These are phyloP conservation scores for Cladosporium sp. DNA, from an alignment of 2,329 filamentous ascomycete genomes.

Conservation along the genomic window DNA sequence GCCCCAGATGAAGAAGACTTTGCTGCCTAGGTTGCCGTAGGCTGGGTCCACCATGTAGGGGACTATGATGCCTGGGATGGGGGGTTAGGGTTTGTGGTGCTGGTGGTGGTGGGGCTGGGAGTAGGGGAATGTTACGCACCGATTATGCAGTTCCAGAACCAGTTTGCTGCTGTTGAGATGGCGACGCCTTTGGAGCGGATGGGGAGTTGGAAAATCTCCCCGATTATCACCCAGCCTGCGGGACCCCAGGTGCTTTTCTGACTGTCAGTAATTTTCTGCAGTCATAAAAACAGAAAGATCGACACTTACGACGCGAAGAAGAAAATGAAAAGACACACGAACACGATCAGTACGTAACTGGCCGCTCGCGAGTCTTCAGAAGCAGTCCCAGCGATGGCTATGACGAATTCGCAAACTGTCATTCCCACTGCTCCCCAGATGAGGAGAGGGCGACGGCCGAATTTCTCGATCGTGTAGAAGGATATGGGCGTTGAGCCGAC, in stretches of 20 bases:
- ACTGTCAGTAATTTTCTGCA: too few species aligned
- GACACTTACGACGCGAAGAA: constrained; percentile 63
- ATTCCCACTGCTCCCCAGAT: constrained; percentile 75
- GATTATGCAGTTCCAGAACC: constrained; percentile 72
- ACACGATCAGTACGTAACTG: constrained; percentile 59
- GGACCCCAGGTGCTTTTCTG: constrained; percentile 49
- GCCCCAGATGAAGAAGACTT: constrained; percentile 46
- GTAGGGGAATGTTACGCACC: background rate
- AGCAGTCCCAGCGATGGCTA: constrained; percentile 59
- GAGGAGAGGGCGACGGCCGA: constrained; percentile 75
- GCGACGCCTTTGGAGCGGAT: constrained; percentile 57
- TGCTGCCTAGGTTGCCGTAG: constrained; percentile 48
- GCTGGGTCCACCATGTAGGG: constrained; percentile 63
- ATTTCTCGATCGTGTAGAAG: constrained; percentile 79
- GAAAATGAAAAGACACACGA: constrained; percentile 89
- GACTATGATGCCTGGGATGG: constrained; percentile 62
- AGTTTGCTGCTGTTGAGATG: constrained; percentile 83
- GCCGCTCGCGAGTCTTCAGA: constrained; percentile 46
- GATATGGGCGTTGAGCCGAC: constrained; percentile 79
- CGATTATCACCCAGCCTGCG: constrained; percentile 59
- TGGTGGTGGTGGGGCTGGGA: background rate
- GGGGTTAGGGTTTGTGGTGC: constrained; percentile 10
- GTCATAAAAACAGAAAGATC: background rate
- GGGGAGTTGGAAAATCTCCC: constrained; percentile 79
- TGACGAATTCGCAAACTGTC: constrained; percentile 80